Conservation (phyloP, 129 eudicot species). For the Flaveria linearis region DNA sequence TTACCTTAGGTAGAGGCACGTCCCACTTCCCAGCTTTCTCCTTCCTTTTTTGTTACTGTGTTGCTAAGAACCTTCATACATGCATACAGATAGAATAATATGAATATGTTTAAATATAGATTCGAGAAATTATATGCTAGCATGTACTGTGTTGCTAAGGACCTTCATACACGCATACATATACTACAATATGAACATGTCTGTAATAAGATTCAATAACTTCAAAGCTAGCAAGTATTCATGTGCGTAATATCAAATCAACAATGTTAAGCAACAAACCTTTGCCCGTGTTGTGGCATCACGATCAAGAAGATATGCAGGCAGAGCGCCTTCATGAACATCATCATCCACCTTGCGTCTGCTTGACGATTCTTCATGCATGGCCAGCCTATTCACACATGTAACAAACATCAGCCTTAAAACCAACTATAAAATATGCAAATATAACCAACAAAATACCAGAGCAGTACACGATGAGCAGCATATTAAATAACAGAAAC, state of each 20-base stretch:
- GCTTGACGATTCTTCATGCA: conserved; percentile 93
- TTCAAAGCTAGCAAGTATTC: not conserved
- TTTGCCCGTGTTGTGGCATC: conserved; percentile 87
- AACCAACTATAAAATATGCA: not conserved
- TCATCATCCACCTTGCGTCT: conserved; percentile 98
- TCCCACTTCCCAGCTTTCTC: conserved; percentile 97
- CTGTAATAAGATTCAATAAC: not conserved
- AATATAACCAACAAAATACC: conserved; percentile 2
- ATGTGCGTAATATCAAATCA: not conserved
- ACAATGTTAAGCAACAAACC: conserved; percentile 38
- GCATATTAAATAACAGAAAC: not conserved
- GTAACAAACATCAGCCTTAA: not conserved
- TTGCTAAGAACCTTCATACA: conserved; percentile 73
- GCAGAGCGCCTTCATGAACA: conserved; percentile 93
- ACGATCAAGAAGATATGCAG: conserved; percentile 98
- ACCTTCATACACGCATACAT: too few relatives aligned
- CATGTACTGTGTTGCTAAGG: too few relatives aligned
- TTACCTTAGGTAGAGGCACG: conserved; percentile 62
- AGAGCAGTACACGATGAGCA: not conserved
- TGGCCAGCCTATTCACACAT: conserved; percentile 58
- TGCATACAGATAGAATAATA: not conserved
- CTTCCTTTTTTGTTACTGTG: conserved; percentile 81
- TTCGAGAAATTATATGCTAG: too few relatives aligned
- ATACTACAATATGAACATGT: not conserved
- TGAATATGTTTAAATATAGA: too few relatives aligned